Evolutionary conservation across 31 red algal species (phyloP), one percentile per base, ranked within the genome.

Genomic region (Odonthalia washingtoniensis): DNA sequence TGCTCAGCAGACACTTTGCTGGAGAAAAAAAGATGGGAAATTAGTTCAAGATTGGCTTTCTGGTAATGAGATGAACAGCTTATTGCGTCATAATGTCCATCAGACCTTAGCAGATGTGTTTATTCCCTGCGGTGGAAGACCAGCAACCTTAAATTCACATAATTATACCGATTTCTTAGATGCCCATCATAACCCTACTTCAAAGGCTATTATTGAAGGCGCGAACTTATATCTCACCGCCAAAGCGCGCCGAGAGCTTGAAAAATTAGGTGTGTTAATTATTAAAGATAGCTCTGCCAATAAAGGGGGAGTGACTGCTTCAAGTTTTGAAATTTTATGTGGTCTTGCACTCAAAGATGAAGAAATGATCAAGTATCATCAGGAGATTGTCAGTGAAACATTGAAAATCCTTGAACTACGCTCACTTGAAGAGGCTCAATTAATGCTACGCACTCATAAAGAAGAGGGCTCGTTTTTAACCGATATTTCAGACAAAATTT

Each of bases 201-300:
- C 64, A 35, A 30, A 30, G 33, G 30, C 33, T 30, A 67, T 67
- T 35, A 35, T 67, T 33, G 64, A 67, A 67, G 64, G 64, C 27
- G 64, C 64, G 33, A 67, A 67, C 64, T 35, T 67, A 35, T 67
- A 33, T 67, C 30, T 67, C 27, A 67, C 64, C 27, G 64, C 64
- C 33, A 35, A 67, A 35, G 64, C 64, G 27, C 64, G 64, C 30
- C 64, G 33, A 35, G 64, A 33, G 27, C 64, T 67, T 33, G 64
- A 67, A 30, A 35, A 67, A 35, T 30, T 35, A 33, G 64, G 64
- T 67, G 64, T 67, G 27, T 33, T 67, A 30, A 67, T 67, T 67
- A 35, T 67, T 30, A 67, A 67, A 35, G 64, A 67, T 35, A 33
- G 30, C 64, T 67, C 64, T 35, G 64, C 64, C 64, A 67, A 67